Conservation (phyloP, 2,329 filamentous ascomycete species). For the Mollisiaceae sp. region DNA sequence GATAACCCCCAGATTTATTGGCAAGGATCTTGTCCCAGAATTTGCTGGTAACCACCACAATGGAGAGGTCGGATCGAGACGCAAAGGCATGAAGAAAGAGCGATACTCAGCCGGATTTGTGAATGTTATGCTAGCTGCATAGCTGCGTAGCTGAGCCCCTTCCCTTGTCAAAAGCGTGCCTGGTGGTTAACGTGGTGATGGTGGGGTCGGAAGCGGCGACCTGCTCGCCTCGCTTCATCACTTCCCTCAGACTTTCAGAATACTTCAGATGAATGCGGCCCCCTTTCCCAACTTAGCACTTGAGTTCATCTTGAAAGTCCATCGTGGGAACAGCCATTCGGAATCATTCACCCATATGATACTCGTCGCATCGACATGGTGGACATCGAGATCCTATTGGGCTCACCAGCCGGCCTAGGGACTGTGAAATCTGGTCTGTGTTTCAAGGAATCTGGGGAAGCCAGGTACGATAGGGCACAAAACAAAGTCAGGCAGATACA, state of each 20-base stretch:
- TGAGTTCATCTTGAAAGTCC: too few species aligned
- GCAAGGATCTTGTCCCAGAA: slow-evolving; percentile 24
- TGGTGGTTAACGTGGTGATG: slow-evolving; percentile 34
- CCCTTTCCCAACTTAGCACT: too few species aligned
- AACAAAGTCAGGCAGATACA: slow-evolving; percentile 15
- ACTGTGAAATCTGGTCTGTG: slow-evolving; percentile 30
- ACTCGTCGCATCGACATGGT: too few species aligned
- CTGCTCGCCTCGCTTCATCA: too few species aligned
- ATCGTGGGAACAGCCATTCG: too few species aligned
- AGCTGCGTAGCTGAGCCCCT: slow-evolving; percentile 13
- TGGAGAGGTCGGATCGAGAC: neutral
- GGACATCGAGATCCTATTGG: neutral
- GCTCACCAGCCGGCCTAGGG: slow-evolving; percentile 12
- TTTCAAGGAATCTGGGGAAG: slow-evolving; percentile 41
- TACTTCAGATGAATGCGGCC: too few species aligned
- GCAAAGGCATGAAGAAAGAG: slow-evolving; percentile 6
- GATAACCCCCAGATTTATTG: slow-evolving; percentile 17
- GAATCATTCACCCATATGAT: too few species aligned
- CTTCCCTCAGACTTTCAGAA: too few species aligned
- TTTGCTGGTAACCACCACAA: slow-evolving; percentile 15
- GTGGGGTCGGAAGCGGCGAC: slow-evolving; percentile 29
- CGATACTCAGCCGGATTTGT: neutral
- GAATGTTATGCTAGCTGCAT: slow-evolving; percentile 4
- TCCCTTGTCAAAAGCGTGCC: slow-evolving; percentile 20
- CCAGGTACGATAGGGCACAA: slow-evolving; percentile 32